These are phyloP conservation scores for Talaromyces funiculosus DNA, from an alignment of 2,329 filamentous ascomycete genomes.

Conservation along the genomic window DNA sequence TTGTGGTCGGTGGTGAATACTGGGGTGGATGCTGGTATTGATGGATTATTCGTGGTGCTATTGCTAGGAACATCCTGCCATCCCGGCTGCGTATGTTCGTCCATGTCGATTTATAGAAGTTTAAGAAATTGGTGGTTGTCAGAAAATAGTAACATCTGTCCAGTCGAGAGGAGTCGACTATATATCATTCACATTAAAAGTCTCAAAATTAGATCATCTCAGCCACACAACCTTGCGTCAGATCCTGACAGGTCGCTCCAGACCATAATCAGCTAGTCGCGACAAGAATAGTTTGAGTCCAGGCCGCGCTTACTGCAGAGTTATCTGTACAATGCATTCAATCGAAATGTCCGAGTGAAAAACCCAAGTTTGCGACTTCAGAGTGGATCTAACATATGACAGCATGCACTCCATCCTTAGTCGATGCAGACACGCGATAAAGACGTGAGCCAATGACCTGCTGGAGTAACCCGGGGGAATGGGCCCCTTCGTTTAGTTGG, in stretches of 20 bases:
- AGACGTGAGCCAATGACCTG: not conserved
- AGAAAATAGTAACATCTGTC: not conserved
- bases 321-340: not conserved
- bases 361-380: not conserved
- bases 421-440: not conserved
- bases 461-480: not conserved
- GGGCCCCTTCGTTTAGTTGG: not conserved
- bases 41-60: not conserved
- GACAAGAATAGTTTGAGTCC: not conserved
- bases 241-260: not conserved
- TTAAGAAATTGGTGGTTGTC: not conserved
- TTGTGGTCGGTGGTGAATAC: not conserved
- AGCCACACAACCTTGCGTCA: not conserved
- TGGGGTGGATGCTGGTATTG: not conserved
- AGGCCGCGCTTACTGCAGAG: not conserved
- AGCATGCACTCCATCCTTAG: not conserved
- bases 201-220: conserved; percentile 2
- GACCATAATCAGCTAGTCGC: not conserved
- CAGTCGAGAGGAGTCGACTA: not conserved
- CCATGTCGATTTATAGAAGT: not conserved
- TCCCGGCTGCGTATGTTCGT: not conserved
- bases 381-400: not conserved
- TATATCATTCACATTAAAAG: not conserved
- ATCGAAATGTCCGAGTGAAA: not conserved
- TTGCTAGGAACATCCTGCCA: not conserved